A percentile compares a stretch with the other conserved stretches of the same genome.
phyloP scores from a whole-genome alignment of 768 basidiomycete genomes.

The Coprinopsis cinerea region DNA sequence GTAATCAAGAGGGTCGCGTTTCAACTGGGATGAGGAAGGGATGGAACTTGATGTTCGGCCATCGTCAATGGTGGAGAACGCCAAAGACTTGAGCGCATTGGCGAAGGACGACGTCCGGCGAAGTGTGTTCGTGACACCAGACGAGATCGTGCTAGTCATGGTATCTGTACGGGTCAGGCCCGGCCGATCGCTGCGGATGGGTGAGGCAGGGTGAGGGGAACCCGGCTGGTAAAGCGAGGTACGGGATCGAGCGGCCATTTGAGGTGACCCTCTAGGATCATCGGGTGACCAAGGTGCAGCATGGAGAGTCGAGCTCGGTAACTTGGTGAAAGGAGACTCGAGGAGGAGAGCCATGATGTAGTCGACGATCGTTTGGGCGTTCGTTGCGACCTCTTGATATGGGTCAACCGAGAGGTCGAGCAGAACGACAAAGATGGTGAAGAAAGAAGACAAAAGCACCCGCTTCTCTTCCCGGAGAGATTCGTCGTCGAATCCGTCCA shows the following conservation, averaged over 20 bases:
- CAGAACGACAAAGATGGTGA: constrained; percentile 84
- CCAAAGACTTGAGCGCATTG: constrained; percentile 62
- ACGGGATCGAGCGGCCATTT: constrained; percentile 35
- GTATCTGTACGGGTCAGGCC: constrained; percentile 53
- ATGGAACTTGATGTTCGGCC: constrained; percentile 31
- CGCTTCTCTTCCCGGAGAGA: constrained; percentile 72
- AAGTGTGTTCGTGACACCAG: constrained; percentile 60
- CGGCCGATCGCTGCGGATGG: constrained; percentile 39
- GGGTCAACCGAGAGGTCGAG: constrained; percentile 91
- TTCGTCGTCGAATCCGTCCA: constrained; percentile 62
- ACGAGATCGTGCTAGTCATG: constrained; percentile 53
- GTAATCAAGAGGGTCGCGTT: constrained; percentile 30
- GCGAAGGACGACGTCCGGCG: constrained; percentile 79
- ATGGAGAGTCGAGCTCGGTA: constrained; percentile 63
- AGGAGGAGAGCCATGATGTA: constrained; percentile 87
- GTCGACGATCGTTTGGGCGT: constrained; percentile 88
- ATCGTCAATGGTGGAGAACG: constrained; percentile 65
- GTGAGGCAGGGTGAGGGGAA: constrained; percentile 39
- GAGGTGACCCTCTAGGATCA: constrained; percentile 31
- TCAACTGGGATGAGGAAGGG: constrained; percentile 16
- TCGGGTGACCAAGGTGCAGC: constrained; percentile 38
- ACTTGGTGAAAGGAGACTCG: constrained; percentile 79
- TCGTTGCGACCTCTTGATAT: constrained; percentile 85
- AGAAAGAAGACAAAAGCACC: constrained; percentile 85
- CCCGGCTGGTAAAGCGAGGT: constrained; percentile 37